These are phyloP conservation scores for Tympanopsis confertula DNA, from an alignment of 2,329 filamentous ascomycete species.

Conservation along the genomic window DNA sequence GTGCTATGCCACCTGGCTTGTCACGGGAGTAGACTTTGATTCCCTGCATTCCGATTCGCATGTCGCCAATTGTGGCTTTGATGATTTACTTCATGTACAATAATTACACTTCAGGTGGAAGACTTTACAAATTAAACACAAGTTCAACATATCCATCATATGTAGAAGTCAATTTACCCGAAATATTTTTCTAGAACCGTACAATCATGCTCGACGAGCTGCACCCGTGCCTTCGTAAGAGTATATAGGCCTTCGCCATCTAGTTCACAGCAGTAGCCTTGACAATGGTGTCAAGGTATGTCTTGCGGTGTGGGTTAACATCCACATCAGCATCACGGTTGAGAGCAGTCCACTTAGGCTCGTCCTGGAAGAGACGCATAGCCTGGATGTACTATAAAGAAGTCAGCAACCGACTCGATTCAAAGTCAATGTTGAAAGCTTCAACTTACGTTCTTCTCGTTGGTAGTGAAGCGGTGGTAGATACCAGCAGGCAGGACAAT, in stretches of 20 bases:
- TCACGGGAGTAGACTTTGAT: too few relatives aligned
- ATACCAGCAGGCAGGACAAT: constrained; percentile 91
- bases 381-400: constrained; percentile 72
- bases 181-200: too few relatives aligned
- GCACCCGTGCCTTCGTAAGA: too few relatives aligned
- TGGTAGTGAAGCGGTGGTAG: constrained; percentile 94
- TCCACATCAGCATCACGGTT: constrained; percentile 73
- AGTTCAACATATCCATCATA: too few relatives aligned
- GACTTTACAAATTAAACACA: too few relatives aligned
- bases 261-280: background rate
- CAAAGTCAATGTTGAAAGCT: background rate
- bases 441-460: constrained; percentile 64
- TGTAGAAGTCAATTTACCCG: too few relatives aligned
- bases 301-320: constrained; percentile 62
- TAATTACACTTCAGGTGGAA: too few relatives aligned
- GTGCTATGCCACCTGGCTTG: constrained; percentile 20
- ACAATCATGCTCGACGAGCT: too few relatives aligned
- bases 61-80: too few relatives aligned
- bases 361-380: constrained; percentile 94
- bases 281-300: background rate
- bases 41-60: too few relatives aligned
- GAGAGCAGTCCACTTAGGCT: constrained; percentile 94
- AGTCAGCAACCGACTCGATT: constrained; percentile 3
- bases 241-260: too few relatives aligned
- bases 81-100: too few relatives aligned